These are phyloP conservation scores for Corylus avellana DNA, from an alignment of 306 rosid genomes.

Conservation along the genomic window DNA sequence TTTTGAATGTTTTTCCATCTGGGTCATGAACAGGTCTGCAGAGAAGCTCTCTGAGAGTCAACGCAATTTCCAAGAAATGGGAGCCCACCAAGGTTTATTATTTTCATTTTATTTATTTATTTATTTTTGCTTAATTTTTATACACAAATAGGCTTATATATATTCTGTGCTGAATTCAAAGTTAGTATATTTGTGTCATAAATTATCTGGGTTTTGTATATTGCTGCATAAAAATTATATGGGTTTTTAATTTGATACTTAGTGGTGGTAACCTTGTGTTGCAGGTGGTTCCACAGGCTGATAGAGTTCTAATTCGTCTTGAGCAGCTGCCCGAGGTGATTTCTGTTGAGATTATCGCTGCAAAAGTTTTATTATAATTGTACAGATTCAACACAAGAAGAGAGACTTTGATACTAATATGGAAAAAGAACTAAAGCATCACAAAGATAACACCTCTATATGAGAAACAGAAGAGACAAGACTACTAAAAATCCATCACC, in stretches of 20 bases:
- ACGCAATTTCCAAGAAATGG: constrained; percentile 62
- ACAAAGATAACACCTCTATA: neutral
- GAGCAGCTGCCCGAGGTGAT: constrained; percentile 60
- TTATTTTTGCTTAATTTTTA: neutral
- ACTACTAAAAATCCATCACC: too few relatives aligned
- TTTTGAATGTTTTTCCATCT: constrained; percentile 16
- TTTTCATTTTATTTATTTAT: neutral
- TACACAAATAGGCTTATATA: neutral
- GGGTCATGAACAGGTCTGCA: constrained; percentile 46
- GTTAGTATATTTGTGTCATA: neutral
- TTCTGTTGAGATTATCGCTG: neutral
- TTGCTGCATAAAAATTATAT: neutral
- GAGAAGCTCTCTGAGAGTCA: constrained; percentile 56
- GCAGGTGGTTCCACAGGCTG: constrained; percentile 95
- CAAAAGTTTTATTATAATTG: neutral
- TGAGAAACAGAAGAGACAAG: neutral
- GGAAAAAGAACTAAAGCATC: neutral
- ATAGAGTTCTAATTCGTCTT: constrained; percentile 88
- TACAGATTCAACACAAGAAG: neutral
- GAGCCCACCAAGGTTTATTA: constrained; percentile 63
- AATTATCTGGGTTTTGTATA: neutral
- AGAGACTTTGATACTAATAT: neutral
- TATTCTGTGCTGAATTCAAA: neutral
- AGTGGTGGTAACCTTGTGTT: constrained; percentile 23
- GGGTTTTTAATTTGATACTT: constrained; percentile 9